phyloP scores from a whole-genome alignment of 495 filamentous ascomycete genomes.

The Bathelium albidoporum region DNA sequence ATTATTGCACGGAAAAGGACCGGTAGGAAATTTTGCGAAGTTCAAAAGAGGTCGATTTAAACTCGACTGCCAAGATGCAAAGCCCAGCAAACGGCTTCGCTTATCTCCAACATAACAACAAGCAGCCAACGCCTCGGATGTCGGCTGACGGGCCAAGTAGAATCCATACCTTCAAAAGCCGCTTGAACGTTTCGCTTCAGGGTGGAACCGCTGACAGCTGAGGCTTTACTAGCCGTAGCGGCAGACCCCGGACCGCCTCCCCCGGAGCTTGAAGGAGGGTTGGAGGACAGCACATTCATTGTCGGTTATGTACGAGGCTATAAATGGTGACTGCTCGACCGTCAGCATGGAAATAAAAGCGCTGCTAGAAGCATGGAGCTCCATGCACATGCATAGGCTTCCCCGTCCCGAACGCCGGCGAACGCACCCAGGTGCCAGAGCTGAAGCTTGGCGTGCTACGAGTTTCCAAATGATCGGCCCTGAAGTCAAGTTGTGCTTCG shows the following conservation, averaged over 20 bases:
- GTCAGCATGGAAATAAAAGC: too few species aligned
- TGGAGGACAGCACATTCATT: constrained; percentile 10
- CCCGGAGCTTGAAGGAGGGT: constrained; percentile 7
- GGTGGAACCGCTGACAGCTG: background rate
- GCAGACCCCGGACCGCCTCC: background rate
- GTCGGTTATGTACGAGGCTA: background rate
- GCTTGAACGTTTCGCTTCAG: constrained; percentile 66
- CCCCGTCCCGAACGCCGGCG: background rate
- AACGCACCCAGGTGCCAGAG: background rate
- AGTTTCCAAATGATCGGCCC: background rate
- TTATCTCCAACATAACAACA: background rate
- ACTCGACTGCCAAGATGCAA: background rate
- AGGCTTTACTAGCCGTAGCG: constrained; percentile 5
- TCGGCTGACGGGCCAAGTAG: background rate
- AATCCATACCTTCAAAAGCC: constrained; percentile 66
- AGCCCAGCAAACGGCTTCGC: background rate
- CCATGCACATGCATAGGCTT: background rate
- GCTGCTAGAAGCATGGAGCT: background rate
- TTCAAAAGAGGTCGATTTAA: background rate
- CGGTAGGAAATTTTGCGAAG: background rate
- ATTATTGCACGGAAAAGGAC: background rate
- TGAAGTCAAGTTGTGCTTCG: too few species aligned
- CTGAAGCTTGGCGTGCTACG: background rate
- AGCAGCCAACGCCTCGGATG: background rate
- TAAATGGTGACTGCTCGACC: background rate